Base-by-base conservation (phyloP, 1,284 basidiomycete genomes). In the Ustilago hordei region DNA sequence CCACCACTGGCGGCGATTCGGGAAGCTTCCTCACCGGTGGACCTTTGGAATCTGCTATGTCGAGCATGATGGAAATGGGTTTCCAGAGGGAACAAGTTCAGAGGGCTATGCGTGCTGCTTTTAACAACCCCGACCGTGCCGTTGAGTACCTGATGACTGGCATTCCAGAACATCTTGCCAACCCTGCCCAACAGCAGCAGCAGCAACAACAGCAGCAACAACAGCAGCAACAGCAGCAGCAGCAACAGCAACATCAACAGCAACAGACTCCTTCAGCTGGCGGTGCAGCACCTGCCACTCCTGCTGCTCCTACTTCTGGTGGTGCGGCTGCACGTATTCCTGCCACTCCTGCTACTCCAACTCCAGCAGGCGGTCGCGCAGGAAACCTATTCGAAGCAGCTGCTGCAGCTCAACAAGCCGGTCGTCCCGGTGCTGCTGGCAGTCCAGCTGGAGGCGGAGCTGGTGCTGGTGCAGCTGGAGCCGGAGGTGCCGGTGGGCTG, bases 51-150 rank as follows among this genome's bases (percentile, higher is more conserved):
- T 55, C 76, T 5, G 84, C 84, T 12, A 74, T 86, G 62, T 68
- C 67, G 45, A 79, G 75, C 74, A 89, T 92, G 56, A 93, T 95
- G 83, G 85, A 86, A 69, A 99, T 99, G 97, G 97, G 97, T 19
- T 99, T 97, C 83, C 90, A 91, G 72, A 90, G 92, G 41, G 94
- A 95, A 2, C 76, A 95, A 84, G 94, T 98, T 36, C 88, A 92
- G 84, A 90, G 91, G 35, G 95, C 96, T 4, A 87, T 99, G 86
- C 90, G 94, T 68, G 96, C 95, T 28, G 95, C 94, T 85, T 99
- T 91, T 88, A 99, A 99, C 88, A 99, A 99, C 87, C 94, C 97
- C 2, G 95, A 99, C 83, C 91, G 97, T 50, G 97, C 97, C 8
- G 95, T 95, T 34, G 97, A 99, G 87, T 99, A 99, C 87, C 89